Base-by-base conservation (phyloP, 495 filamentous ascomycete genomes). In the Aspergillus kassunensis region DNA sequence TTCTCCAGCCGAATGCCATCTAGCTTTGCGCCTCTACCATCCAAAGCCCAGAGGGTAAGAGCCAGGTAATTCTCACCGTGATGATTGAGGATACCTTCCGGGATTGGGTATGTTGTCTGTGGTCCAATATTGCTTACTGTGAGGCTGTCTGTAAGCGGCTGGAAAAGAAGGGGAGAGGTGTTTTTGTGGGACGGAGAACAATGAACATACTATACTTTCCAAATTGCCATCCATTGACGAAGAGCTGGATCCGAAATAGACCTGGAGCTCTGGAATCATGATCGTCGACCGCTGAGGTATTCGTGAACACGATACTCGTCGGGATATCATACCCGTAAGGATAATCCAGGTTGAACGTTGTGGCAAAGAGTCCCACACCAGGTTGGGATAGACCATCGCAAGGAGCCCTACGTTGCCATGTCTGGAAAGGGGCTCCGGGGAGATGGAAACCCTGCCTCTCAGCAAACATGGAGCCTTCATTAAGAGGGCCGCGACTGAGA, bases 211-310 rank as follows among this genome's bases (percentile, higher is more conserved):
- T 53, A 44, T 83, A 83, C 62, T 86, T 83, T 6, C 84, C 85
- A 59, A 81, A 88, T 59, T 88, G 84, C 54, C 76, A 89, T 5
- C 86, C 85, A 60, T 88, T 88, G 35, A 89, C 75, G 55, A 70
- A 89, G 2, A 88, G 58, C 65, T 80, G 75, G 1, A 70, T 75
- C 8, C 80, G 65, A 59, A 79, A 86, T 27, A 61, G 59, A 0
- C 53, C 44, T 1, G 63, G 57, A 3, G 53, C 37, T 0, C 29
- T 46, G 4, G 67, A 70, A 40, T 55, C 49, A 24, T n/a, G n/a
- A n/a, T n/a, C n/a, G n/a, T n/a, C 13, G 31, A 27, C 33, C 15
- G 49, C 9, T n/a, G 43, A 30, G n/a, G 41, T 76, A 3, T 37
- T 37, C 2, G 11, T 80, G 54, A 84, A 80, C 18, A 69, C 65